Percentiles rank a stretch among this genome's conserved stretches.
Evolutionary conservation across 805 yeast genomes (phyloP).

Genomic region (Wilhelminamyces savonicus): DNA sequence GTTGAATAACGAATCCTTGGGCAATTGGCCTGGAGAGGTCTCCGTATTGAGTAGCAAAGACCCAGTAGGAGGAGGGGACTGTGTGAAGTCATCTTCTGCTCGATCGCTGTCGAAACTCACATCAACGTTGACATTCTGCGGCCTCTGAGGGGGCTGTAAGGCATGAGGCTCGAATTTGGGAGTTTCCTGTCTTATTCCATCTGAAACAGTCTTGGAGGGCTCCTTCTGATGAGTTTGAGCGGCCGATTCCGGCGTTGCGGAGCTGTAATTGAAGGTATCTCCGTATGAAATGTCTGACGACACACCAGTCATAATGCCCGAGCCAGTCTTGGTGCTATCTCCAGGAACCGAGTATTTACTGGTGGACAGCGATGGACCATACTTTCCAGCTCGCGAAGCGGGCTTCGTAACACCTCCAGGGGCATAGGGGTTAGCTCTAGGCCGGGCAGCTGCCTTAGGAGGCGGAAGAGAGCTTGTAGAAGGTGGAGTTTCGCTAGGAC

Average conservation of each 20-base stretch:
- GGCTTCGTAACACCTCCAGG: slow-evolving; percentile 18
- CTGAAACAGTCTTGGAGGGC: slow-evolving; percentile 2
- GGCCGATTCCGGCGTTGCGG: not conserved
- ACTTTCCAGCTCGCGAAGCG: slow-evolving; percentile 6
- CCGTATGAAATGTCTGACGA: slow-evolving; percentile 1
- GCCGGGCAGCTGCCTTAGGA: no score
- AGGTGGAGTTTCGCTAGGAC: no score
- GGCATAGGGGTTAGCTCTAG: slow-evolving; percentile 30
- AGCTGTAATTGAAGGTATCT: slow-evolving; percentile 1
- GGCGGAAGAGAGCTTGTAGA: no score
- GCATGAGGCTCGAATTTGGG: no score
- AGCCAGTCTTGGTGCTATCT: not conserved
- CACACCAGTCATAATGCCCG: not conserved
- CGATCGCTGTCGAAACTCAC: slow-evolving; percentile 23
- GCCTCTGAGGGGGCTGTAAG: no score
- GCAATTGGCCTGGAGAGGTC: no score
- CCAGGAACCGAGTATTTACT: not conserved
- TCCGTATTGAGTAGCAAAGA: slow-evolving; percentile 6
- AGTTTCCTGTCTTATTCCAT: no score
- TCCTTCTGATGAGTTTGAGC: not conserved
- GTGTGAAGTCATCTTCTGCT: slow-evolving; percentile 2
- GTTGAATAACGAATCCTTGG: slow-evolving; percentile 14
- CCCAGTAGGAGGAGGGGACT: slow-evolving; percentile 3
- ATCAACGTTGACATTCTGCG: slow-evolving; percentile 17
- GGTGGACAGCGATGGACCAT: slow-evolving; percentile 6